Percentiles rank a stretch among this genome's conserved stretches.
These are phyloP conservation scores for Chlamydomonas sp. DNA, from an alignment of 139 green algal species.

Conservation along the genomic window DNA sequence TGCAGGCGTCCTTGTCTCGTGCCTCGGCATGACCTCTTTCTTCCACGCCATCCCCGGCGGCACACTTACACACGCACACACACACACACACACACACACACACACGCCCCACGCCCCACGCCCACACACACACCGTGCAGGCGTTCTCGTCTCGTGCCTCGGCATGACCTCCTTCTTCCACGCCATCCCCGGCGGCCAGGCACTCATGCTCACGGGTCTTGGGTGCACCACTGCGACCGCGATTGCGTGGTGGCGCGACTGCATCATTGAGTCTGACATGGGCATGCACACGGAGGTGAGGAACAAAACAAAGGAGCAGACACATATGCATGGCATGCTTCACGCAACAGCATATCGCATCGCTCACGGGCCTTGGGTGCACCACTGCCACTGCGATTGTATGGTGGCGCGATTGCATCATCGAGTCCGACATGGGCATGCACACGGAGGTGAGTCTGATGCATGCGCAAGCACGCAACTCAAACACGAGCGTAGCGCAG, in stretches of 20 bases:
- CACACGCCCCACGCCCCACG: neutral
- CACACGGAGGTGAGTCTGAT: constrained; percentile 44
- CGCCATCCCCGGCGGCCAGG: constrained; percentile 16
- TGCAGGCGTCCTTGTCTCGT: no score
- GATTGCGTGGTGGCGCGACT: constrained; percentile 40
- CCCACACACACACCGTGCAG: neutral
- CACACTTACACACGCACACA: neutral
- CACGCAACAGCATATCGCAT: no score
- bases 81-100: neutral
- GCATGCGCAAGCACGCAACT: no score
- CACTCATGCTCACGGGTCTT: constrained; percentile 27
- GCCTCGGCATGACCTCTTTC: neutral
- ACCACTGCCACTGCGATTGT: constrained; percentile 16
- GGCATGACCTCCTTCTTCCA: constrained; percentile 28
- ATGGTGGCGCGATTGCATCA: constrained; percentile 44
- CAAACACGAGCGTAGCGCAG: no score
- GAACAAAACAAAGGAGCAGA: neutral
- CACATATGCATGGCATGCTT: no score
- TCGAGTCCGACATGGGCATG: constrained; percentile 45
- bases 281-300: constrained; percentile 44
- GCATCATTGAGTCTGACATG: constrained; percentile 40
- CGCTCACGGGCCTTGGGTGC: constrained; percentile 20
- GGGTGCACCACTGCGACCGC: constrained; percentile 14
- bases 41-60: constrained; percentile 23
- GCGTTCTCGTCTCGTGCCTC: neutral